A percentile compares a stretch with the other conserved stretches of the same genome.
These are phyloP conservation scores for Fistulinella staudtii DNA, from an alignment of 1,284 basidiomycete species.

Conservation along the genomic window DNA sequence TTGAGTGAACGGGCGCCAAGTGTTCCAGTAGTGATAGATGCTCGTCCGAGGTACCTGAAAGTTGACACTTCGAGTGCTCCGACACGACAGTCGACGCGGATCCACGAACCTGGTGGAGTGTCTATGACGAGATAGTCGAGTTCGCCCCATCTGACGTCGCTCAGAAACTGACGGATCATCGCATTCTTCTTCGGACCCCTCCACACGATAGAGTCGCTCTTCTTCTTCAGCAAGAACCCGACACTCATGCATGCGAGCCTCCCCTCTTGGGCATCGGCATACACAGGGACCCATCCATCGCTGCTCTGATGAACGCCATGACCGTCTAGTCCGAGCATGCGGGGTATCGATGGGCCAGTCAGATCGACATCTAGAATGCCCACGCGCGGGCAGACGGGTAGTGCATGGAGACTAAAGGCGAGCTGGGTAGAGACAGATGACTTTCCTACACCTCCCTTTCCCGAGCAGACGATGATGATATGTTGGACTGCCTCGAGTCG, in stretches of 20 bases:
- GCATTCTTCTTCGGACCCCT: constrained; percentile 99
- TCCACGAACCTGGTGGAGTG: constrained; percentile 85
- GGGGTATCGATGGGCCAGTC: constrained; percentile 94
- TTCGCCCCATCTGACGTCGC: constrained; percentile 95
- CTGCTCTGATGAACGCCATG: constrained; percentile 87
- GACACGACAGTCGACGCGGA: constrained; percentile 1
- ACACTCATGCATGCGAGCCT: constrained; percentile 94
- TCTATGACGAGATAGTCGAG: constrained; percentile 96
- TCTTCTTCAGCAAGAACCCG: constrained; percentile 88
- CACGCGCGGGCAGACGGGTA: constrained; percentile 63
- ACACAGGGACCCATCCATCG: constrained; percentile 98
- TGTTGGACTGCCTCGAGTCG: constrained; percentile 75
- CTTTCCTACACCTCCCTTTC: constrained; percentile 98
- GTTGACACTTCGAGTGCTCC: constrained; percentile 7
- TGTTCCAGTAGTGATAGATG: constrained; percentile 96
- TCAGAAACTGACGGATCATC: constrained; percentile 98
- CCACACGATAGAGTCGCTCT: constrained; percentile 95
- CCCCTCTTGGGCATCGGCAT: constrained; percentile 62
- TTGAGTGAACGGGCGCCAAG: constrained; percentile 79
- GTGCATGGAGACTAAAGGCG: constrained; percentile 79
- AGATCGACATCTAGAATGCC: constrained; percentile 96
- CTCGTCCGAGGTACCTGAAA: constrained; percentile 92
- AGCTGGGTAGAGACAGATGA: constrained; percentile 93
- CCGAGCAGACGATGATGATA: constrained; percentile 91
- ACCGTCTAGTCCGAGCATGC: constrained; percentile 93